Percentiles rank a stretch among this genome's conserved stretches.
Evolutionary conservation across 257 asterid genomes (phyloP).

Genomic region (Solanum appendiculatum): DNA sequence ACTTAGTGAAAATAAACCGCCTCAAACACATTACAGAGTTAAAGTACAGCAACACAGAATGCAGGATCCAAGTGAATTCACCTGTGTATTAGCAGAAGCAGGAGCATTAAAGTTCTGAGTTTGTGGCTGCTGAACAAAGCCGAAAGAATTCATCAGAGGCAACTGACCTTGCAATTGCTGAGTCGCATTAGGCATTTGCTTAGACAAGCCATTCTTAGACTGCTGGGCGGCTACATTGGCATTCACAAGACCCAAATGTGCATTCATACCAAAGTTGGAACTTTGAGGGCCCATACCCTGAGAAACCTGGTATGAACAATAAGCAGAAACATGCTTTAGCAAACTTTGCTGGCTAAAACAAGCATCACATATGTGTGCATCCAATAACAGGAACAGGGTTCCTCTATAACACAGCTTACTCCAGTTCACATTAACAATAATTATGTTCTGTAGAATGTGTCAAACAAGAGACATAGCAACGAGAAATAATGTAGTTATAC

Average conservation of each 20-base stretch:
- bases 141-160: slow-evolving; percentile 4
- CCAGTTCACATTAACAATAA: background rate
- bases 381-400: background rate
- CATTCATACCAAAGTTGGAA: slow-evolving; percentile 22
- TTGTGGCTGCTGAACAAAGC: slow-evolving; percentile 1
- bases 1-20: background rate
- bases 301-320: background rate
- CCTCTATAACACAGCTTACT: background rate
- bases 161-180: slow-evolving; percentile 12
- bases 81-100: slow-evolving; percentile 33
- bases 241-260: slow-evolving; percentile 24
- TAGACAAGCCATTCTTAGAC: slow-evolving; percentile 13
- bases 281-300: slow-evolving; percentile 21
- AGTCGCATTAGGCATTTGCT: slow-evolving; percentile 21
- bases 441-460: background rate
- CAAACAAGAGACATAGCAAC: background rate
- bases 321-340: slow-evolving; percentile 4
- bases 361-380: background rate
- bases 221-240: slow-evolving; percentile 29
- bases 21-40: background rate
- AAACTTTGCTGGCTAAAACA: slow-evolving; percentile 1
- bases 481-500: background rate
- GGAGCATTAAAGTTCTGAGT: slow-evolving; percentile 13
- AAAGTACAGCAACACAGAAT: slow-evolving; percentile 4
- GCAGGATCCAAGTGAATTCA: background rate